Base-by-base conservation (phyloP, 139 green algal genomes). In the Coelastrella sp. region DNA sequence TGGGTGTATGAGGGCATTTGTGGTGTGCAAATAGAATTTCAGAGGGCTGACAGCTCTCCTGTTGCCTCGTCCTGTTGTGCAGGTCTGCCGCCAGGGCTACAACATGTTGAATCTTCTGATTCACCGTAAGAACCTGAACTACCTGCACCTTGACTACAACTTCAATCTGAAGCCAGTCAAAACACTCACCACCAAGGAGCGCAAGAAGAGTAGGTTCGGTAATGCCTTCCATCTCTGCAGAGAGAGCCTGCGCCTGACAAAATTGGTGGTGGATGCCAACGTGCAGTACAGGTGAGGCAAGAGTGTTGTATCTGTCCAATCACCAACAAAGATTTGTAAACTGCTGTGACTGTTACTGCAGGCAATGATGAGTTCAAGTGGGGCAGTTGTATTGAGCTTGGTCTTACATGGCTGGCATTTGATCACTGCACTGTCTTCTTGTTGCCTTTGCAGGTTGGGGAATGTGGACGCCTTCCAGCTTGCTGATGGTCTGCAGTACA, bases 101-200 rank as follows among this genome's bases (percentile, higher is more conserved):
- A 99, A 99, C 93, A 99, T 99, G 98, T 94, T 99, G 73, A 99
- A 99, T 93, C 91, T 99, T 89, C 96, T 99, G n/a, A 99, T 99
- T 87, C 97, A 99, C 91, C 94, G 98, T 86, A 99, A 99, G 94
- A 98, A 98, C 91, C 94, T 99, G 57, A 98, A 99, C 91, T 99
- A 99, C 93, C 94, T 99, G 53, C 98, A 99, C 88, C 91, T 99
- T 81, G 98, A 99, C 91, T 99, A 99, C 95, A 99, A 99, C 94
- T 99, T 99, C 94, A 99, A 99, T 92, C 90, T 99, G 63, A 99
- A 99, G 94, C 98, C 98, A 1, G 95, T 99, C 76, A 99, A 99
- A 94, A 99, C 98, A 81, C 94, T 99, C 38, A 99, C 98, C 64
- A 99, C 98, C 81, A 99, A 99, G 91, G 98, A 99, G 93, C 93